Conservation (phyloP, 2,329 filamentous ascomycete species). For the Arthroderma uncinatum region DNA sequence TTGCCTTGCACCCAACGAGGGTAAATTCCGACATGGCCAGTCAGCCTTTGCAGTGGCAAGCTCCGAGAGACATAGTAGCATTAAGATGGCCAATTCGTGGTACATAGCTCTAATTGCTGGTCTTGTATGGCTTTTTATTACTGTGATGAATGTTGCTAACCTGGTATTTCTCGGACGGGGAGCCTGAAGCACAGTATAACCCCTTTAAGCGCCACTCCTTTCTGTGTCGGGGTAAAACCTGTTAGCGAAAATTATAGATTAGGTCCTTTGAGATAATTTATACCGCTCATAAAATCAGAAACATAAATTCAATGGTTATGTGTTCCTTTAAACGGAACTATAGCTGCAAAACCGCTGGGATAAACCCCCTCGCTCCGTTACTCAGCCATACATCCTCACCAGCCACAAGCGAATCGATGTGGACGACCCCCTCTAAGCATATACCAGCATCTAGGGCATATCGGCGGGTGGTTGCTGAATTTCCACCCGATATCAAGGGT, state of each 20-base stretch:
- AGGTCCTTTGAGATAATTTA: neutral
- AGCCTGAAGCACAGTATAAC: neutral
- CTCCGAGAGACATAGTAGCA: conserved; percentile 14
- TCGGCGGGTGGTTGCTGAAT: conserved; percentile 67
- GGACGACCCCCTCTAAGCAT: conserved; percentile 54
- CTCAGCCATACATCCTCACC: conserved; percentile 81
- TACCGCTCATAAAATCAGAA: neutral
- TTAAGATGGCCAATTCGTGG: conserved; percentile 65
- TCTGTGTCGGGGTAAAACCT: too few species aligned
- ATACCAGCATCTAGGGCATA: conserved; percentile 66
- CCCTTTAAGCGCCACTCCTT: too few species aligned
- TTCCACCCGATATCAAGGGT: conserved; percentile 62
- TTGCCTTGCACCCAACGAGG: neutral
- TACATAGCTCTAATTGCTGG: conserved; percentile 47
- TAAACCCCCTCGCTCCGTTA: conserved; percentile 75
- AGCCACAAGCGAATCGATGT: conserved; percentile 49
- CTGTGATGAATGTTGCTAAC: conserved; percentile 67
- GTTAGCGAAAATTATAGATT: neutral
- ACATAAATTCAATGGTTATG: neutral
- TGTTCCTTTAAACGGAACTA: neutral
- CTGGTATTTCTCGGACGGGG: conserved; percentile 48
- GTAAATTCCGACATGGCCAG: neutral
- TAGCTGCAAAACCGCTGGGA: conserved; percentile 24
- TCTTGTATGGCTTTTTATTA: conserved; percentile 61
- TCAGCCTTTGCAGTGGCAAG: neutral